These are phyloP conservation scores for Trypanosoma scelopori DNA, from an alignment of 208 protist species.

Conservation along the genomic window DNA sequence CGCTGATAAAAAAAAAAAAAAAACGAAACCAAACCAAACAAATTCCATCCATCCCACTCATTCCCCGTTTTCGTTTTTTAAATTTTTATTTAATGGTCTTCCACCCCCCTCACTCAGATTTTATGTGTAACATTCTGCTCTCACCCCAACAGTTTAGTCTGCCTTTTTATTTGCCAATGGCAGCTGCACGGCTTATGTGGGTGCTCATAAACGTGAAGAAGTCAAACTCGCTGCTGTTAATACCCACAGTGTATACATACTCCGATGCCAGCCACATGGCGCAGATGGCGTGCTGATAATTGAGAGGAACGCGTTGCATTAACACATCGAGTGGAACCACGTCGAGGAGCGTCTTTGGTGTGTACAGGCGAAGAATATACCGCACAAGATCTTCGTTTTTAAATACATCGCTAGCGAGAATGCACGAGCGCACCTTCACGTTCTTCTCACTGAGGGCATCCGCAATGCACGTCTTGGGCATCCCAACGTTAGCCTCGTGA, in stretches of 20 bases:
- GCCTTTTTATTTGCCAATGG: slow-evolving; percentile 4
- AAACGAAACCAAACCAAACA: too few species aligned
- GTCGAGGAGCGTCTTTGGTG: slow-evolving; percentile 76
- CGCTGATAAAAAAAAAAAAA: too few species aligned
- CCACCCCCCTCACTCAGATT: too few species aligned
- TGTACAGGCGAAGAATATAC: slow-evolving; percentile 74
- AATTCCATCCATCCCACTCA: too few species aligned
- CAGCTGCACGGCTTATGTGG: slow-evolving; percentile 34
- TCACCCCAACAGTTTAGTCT: too few species aligned
- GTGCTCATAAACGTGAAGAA: slow-evolving; percentile 90
- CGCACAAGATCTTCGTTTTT: slow-evolving; percentile 73
- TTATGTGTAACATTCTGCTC: too few species aligned
- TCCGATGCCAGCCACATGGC: slow-evolving; percentile 88
- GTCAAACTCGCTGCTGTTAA: slow-evolving; percentile 86
- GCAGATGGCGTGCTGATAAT: slow-evolving; percentile 94
- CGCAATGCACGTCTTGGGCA: slow-evolving; percentile 72
- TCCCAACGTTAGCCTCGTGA: slow-evolving; percentile 43
- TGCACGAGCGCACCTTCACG: slow-evolving; percentile 78
- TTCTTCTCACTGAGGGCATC: slow-evolving; percentile 91
- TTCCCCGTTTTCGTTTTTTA: too few species aligned
- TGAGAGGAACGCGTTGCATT: slow-evolving; percentile 87
- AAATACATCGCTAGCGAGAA: slow-evolving; percentile 84
- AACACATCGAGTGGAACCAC: slow-evolving; percentile 84
- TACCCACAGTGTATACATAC: slow-evolving; percentile 92
- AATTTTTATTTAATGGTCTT: too few species aligned